Percentiles rank a stretch among this genome's conserved stretches.
These are phyloP conservation scores for Trichomonas vaginalis DNA, from an alignment of 208 protist species.

Conservation along the genomic window DNA sequence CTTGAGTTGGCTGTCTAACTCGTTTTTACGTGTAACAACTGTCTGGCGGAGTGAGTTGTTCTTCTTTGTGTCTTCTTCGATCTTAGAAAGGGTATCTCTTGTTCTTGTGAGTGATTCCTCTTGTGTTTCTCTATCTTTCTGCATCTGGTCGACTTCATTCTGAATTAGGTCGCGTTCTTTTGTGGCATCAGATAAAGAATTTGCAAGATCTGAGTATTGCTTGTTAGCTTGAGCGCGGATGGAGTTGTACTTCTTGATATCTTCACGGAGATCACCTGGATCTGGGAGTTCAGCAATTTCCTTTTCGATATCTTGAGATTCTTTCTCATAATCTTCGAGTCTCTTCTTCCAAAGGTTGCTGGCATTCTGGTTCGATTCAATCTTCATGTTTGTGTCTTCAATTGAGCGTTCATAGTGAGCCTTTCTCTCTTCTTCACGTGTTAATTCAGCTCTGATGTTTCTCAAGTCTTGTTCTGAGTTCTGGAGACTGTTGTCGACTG, in stretches of 20 bases:
- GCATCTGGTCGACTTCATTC: not conserved
- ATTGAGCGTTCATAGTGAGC: not conserved
- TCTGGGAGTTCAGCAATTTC: not conserved
- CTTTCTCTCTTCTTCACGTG: too few relatives aligned
- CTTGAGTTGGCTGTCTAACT: not conserved
- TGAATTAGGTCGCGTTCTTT: not conserved
- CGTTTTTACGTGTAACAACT: too few relatives aligned
- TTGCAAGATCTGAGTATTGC: not conserved
- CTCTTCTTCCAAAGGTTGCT: not conserved
- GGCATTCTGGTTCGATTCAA: not conserved
- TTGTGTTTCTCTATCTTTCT: not conserved
- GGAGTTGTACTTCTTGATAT: not conserved
- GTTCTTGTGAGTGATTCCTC: not conserved
- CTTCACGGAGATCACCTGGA: not conserved
- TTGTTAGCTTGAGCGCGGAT: not conserved
- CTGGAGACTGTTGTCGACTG: not conserved
- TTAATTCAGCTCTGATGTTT: not conserved
- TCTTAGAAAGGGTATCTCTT: not conserved
- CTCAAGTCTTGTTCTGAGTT: not conserved
- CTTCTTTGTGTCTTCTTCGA: not conserved
- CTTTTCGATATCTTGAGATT: not conserved
- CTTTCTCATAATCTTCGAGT: not conserved
- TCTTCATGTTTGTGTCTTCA: not conserved
- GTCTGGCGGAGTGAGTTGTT: not conserved
- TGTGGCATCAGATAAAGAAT: not conserved